A percentile compares a stretch with the other conserved stretches of the same genome.
phyloP scores from a whole-genome alignment of 2,329 filamentous ascomycete genomes.

The Sarocladium kiliense region DNA sequence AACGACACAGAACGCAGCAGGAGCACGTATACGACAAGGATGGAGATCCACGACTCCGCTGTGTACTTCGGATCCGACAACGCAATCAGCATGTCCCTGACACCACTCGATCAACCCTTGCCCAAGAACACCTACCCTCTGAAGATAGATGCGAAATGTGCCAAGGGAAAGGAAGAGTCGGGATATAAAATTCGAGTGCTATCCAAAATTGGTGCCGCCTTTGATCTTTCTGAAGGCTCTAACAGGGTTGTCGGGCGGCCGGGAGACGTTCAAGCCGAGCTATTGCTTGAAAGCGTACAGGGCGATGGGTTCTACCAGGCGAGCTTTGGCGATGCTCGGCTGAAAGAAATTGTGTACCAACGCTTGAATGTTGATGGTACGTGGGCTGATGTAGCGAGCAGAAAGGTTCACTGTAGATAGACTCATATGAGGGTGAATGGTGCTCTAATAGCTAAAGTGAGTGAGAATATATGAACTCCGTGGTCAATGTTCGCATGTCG shows the following conservation, averaged over 20 bases:
- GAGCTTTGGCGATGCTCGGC: conserved; percentile 10
- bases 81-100: conserved; percentile 24
- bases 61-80: conserved; percentile 21
- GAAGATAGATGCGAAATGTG: conserved; percentile 15
- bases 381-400: background rate
- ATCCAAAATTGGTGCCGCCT: conserved; percentile 16
- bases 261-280: conserved; percentile 11
- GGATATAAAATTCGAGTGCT: conserved; percentile 16
- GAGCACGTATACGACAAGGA: conserved; percentile 27
- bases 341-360: conserved; percentile 17
- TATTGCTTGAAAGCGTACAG: conserved; percentile 4
- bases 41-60: conserved; percentile 19
- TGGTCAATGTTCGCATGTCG: too few relatives aligned
- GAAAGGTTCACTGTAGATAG: background rate
- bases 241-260: conserved; percentile 21
- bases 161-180: background rate
- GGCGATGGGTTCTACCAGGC: conserved; percentile 13
- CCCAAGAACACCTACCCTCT: conserved; percentile 25
- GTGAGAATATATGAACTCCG: too few relatives aligned
- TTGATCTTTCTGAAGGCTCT: conserved; percentile 19
- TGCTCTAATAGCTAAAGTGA: too few relatives aligned
- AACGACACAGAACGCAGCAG: conserved; percentile 22
- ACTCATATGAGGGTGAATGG: too few relatives aligned
- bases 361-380: conserved; percentile 4
- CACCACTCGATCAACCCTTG: conserved; percentile 24